Conservation (phyloP, 2,329 filamentous ascomycete species). For the Calonectria pauciramosa region DNA sequence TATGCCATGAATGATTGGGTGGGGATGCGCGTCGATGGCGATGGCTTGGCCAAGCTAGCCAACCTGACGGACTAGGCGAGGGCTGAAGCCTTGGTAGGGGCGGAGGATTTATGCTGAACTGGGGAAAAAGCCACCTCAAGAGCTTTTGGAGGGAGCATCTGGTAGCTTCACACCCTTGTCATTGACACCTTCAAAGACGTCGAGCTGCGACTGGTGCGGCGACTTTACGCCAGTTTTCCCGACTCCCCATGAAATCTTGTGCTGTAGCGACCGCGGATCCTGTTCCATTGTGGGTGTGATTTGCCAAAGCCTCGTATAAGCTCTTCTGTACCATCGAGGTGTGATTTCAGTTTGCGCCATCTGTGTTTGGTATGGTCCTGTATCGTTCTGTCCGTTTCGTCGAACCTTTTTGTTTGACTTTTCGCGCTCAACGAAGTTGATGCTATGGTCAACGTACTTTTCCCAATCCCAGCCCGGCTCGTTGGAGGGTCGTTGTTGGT, state of each 20-base stretch:
- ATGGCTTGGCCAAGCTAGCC: slow-evolving; percentile 70
- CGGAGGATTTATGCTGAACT: neutral
- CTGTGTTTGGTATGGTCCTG: slow-evolving; percentile 54
- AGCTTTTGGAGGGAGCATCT: neutral
- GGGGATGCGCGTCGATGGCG: slow-evolving; percentile 79
- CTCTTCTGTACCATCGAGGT: slow-evolving; percentile 60
- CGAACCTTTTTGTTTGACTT: slow-evolving; percentile 49
- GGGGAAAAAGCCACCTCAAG: neutral
- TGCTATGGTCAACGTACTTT: slow-evolving; percentile 55
- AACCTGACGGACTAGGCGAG: neutral
- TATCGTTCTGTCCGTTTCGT: slow-evolving; percentile 53
- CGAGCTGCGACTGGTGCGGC: slow-evolving; percentile 52
- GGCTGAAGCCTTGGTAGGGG: neutral
- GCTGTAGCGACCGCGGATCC: slow-evolving; percentile 46
- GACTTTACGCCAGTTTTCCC: slow-evolving; percentile 42
- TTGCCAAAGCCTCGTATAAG: slow-evolving; percentile 63
- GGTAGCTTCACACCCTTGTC: slow-evolving; percentile 39
- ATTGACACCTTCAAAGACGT: slow-evolving; percentile 65
- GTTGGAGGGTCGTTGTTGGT: neutral
- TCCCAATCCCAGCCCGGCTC: slow-evolving; percentile 58
- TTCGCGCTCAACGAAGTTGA: slow-evolving; percentile 54
- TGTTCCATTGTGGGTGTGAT: slow-evolving; percentile 58
- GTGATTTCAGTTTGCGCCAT: slow-evolving; percentile 51
- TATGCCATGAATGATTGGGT: slow-evolving; percentile 79
- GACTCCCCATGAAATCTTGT: slow-evolving; percentile 63